phyloP scores from a whole-genome alignment of 1,284 basidiomycete species.

The Thelephora terrestris region DNA sequence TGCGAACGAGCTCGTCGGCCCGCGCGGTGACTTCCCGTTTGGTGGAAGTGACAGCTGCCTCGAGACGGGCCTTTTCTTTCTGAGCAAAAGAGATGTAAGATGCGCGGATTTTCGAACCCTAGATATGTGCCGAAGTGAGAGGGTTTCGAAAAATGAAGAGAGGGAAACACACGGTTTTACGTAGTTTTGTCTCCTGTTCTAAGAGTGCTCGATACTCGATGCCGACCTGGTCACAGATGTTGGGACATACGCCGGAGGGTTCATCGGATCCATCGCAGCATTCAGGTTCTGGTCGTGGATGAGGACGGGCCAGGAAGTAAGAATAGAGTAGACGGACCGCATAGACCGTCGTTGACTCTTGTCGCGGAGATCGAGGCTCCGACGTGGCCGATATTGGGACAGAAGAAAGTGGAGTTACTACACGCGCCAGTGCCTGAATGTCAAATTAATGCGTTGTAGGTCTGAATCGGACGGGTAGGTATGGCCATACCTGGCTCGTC shows the following conservation, averaged over 20 bases:
- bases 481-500: slow-evolving; percentile 73
- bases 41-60: slow-evolving; percentile 45
- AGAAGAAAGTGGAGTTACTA: slow-evolving; percentile 73
- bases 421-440: slow-evolving; percentile 79
- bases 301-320: slow-evolving; percentile 5
- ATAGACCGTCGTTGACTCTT: slow-evolving; percentile 91
- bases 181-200: slow-evolving; percentile 66
- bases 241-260: slow-evolving; percentile 64
- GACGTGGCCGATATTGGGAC: slow-evolving; percentile 82
- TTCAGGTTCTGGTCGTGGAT: slow-evolving; percentile 56
- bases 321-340: slow-evolving; percentile 42
- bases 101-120: slow-evolving; percentile 88
- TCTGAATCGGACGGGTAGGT: neutral
- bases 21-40: slow-evolving; percentile 48
- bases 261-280: slow-evolving; percentile 99
- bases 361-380: slow-evolving; percentile 72
- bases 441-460: slow-evolving; percentile 4
- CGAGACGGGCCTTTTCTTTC: slow-evolving; percentile 78
- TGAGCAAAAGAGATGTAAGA: slow-evolving; percentile 81
- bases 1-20: slow-evolving; percentile 59
- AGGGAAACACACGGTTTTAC: slow-evolving; percentile 56
- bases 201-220: slow-evolving; percentile 54
- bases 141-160: neutral
- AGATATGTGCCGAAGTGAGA: slow-evolving; percentile 1
- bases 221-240: slow-evolving; percentile 74